Base-by-base conservation (phyloP, 352 stramenopile species). In the Globisporangium paddicum region DNA sequence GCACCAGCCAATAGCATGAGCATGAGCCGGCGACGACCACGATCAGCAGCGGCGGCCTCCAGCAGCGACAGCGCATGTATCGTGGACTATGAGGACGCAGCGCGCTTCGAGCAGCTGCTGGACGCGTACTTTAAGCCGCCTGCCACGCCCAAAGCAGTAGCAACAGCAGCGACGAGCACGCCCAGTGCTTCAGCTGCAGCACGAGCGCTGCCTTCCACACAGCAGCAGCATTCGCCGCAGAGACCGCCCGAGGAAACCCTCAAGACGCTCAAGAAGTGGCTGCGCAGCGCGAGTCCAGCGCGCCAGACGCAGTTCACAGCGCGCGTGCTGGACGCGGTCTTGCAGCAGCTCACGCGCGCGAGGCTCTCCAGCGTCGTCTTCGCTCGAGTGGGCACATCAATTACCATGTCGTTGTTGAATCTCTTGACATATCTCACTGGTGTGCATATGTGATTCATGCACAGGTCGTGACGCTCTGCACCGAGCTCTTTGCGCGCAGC, bases 401-500 rank as follows among this genome's bases (percentile, higher is more conserved):
- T n/a, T n/a, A n/a, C n/a, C n/a, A n/a, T n/a, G n/a, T n/a, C n/a
- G n/a, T n/a, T n/a, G n/a, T n/a, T n/a, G n/a, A n/a, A n/a, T n/a
- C n/a, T n/a, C n/a, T n/a, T n/a, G n/a, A n/a, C n/a, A n/a, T n/a
- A n/a, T n/a, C n/a, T n/a, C n/a, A n/a, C n/a, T n/a, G n/a, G n/a
- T n/a, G 10, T 5, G 7, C 5, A 13, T 51, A 10, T 18, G 26
- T 23, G 21, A 47, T 6, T 8, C 50, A 81, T 8, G 3, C 11
- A 44, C 14, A 51, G 67, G 55, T 51, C 2, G 13, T 88, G 11
- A 38, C 35, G 46, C 53, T 90, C 1, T 79, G 74, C 52, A 46
- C 38, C 13, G 79, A 85, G 66, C 61, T 92, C 32, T 92, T 92
- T 58, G 65, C 69, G 47, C 73, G 79, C 10, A 87, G 79, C 9